phyloP scores from a whole-genome alignment of 1,284 basidiomycete genomes.

The Moesziomyces aphidis region DNA sequence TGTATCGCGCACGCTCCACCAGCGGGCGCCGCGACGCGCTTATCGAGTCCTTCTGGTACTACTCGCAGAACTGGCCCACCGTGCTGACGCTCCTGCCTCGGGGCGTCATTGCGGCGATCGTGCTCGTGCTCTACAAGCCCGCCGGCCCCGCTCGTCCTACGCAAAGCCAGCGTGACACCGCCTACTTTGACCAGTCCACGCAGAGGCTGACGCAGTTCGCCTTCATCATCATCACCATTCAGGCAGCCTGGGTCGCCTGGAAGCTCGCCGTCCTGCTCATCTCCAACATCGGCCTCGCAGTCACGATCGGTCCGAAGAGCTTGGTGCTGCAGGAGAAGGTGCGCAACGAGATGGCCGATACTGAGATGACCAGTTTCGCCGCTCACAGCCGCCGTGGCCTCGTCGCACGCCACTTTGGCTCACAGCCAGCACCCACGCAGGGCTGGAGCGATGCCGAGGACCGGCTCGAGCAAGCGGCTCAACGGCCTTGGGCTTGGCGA shows the following conservation, averaged over 20 bases:
- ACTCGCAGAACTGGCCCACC: constrained; percentile 59
- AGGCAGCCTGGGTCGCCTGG: constrained; percentile 51
- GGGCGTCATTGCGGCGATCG: constrained; percentile 38
- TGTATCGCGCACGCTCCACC: constrained; percentile 39
- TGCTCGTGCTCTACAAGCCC: constrained; percentile 44
- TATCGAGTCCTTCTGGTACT: constrained; percentile 54
- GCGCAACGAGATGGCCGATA: constrained; percentile 9
- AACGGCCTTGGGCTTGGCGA: constrained; percentile 37
- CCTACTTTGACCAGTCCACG: constrained; percentile 32
- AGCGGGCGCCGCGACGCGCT: constrained; percentile 27
- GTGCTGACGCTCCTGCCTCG: constrained; percentile 50
- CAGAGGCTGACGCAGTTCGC: constrained; percentile 33
- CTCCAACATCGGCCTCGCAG: constrained; percentile 23
- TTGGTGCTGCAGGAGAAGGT: constrained; percentile 27
- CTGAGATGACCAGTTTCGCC: constrained; percentile 13
- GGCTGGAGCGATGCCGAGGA: constrained; percentile 11
- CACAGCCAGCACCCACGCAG: not conserved
- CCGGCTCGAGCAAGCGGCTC: constrained; percentile 13
- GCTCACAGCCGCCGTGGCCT: constrained; percentile 14
- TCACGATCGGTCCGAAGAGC: constrained; percentile 21
- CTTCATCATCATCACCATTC: constrained; percentile 45
- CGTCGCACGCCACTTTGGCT: not conserved
- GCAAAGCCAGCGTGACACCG: constrained; percentile 18
- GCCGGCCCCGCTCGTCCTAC: constrained; percentile 14
- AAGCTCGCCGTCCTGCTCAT: constrained; percentile 32